Evolutionary conservation across 2,329 filamentous ascomycete species (phyloP).

Genomic region (Verticillium tricorpus): DNA sequence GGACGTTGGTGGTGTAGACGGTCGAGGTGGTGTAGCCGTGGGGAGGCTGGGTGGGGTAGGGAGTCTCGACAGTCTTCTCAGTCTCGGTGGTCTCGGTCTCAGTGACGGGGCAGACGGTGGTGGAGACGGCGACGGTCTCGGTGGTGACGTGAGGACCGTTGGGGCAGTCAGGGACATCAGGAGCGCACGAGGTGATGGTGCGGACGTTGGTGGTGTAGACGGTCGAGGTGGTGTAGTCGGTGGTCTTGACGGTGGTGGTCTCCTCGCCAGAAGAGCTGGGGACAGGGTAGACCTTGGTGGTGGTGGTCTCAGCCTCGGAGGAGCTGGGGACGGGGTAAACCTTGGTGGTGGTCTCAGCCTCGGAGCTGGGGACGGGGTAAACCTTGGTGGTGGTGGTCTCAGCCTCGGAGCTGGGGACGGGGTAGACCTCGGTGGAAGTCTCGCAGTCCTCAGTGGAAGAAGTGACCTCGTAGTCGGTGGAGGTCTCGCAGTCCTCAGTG

Average conservation of each 20-base stretch:
- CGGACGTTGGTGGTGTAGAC: constrained; percentile 13
- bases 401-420: neutral
- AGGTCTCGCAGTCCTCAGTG: neutral
- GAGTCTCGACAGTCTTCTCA: no score
- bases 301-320: neutral
- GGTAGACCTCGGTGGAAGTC: neutral
- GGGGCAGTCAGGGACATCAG: constrained; percentile 4
- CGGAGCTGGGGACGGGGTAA: neutral
- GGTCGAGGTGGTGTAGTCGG: constrained; percentile 10
- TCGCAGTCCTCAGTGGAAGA: neutral
- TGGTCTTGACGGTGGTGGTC: neutral
- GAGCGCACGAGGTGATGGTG: constrained; percentile 12
- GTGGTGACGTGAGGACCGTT: constrained; percentile 27
- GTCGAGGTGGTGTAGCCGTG: no score
- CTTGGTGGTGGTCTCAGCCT: neutral
- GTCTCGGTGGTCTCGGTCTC: no score
- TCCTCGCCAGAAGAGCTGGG: neutral
- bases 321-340: neutral
- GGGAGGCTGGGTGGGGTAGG: no score
- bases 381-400: neutral
- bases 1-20: constrained; percentile 13
- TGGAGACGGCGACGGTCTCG: constrained; percentile 32
- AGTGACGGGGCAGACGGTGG: no score
- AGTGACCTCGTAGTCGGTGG: neutral
- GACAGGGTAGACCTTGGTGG: neutral